phyloP scores from a whole-genome alignment of 192 early-diverging fungal species.

The Coemansia sp. region DNA sequence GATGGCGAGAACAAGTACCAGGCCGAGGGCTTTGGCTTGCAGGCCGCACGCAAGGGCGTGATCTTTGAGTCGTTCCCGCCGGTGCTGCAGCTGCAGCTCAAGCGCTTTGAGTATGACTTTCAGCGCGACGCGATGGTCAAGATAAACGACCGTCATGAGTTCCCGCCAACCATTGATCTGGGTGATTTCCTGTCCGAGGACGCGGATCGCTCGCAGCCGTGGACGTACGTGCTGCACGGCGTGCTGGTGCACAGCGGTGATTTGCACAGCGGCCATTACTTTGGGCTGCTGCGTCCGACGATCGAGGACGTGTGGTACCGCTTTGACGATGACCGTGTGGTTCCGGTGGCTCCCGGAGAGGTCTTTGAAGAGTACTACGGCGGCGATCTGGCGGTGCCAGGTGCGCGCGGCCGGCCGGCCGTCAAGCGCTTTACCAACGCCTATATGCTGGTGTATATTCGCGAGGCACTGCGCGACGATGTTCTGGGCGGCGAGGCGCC shows the following conservation, averaged over 20 bases:
- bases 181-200: constrained; percentile 73
- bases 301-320: constrained; percentile 82
- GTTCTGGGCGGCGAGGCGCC: constrained; percentile 71
- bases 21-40: constrained; percentile 92
- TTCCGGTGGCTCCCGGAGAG: constrained; percentile 73
- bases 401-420: constrained; percentile 43
- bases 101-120: constrained; percentile 98
- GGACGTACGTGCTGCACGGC: constrained; percentile 88
- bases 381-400: constrained; percentile 61
- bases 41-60: constrained; percentile 96
- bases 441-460: constrained; percentile 98
- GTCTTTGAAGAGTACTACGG: constrained; percentile 96
- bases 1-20: constrained; percentile 97
- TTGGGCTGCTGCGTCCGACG: constrained; percentile 82
- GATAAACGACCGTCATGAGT: constrained; percentile 98
- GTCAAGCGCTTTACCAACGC: constrained; percentile 92
- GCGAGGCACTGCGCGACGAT: constrained; percentile 68
- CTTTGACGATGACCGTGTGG: constrained; percentile 95
- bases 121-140: constrained; percentile 87
- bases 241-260: constrained; percentile 96
- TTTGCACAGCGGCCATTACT: constrained; percentile 91
- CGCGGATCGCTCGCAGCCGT: constrained; percentile 62
- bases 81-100: constrained; percentile 93
- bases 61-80: constrained; percentile 92
- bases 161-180: constrained; percentile 83